A percentile compares a stretch with the other conserved stretches of the same genome.
Evolutionary conservation across 1,284 basidiomycete species (phyloP).

Genomic region (Melampsora americana): DNA sequence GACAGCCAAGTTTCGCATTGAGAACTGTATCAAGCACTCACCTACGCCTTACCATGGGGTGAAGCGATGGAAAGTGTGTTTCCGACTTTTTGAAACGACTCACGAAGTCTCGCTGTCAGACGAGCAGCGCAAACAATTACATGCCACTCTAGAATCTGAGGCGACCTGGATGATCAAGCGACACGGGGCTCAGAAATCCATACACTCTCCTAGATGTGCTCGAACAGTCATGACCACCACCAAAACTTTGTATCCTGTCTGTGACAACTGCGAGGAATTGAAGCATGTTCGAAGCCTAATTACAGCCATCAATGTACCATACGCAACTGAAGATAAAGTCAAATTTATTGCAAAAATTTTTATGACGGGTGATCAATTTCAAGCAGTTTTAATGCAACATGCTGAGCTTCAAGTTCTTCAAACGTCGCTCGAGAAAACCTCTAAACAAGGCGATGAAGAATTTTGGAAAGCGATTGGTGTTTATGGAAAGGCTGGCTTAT

Average conservation of each 20-base stretch:
- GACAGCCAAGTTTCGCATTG: background rate
- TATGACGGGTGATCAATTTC: slow-evolving; percentile 19
- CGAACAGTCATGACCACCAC: too few species aligned
- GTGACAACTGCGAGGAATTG: slow-evolving; percentile 1
- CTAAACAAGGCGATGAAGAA: background rate
- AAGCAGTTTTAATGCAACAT: background rate
- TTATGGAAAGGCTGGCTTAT: too few species aligned
- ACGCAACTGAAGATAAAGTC: slow-evolving; percentile 8
- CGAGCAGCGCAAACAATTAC: background rate
- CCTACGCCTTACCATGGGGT: slow-evolving; percentile 7
- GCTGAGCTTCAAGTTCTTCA: background rate
- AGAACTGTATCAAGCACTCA: background rate
- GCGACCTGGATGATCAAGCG: slow-evolving; percentile 20
- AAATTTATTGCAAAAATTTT: background rate
- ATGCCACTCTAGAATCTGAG: slow-evolving; percentile 10
- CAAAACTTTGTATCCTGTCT: background rate
- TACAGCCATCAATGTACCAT: slow-evolving; percentile 10
- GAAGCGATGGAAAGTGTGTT: slow-evolving; percentile 4
- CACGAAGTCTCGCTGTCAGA: background rate
- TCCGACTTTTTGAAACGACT: background rate
- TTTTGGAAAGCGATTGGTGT: slow-evolving; percentile 16
- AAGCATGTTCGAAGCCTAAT: slow-evolving; percentile 1
- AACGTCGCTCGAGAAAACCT: slow-evolving; percentile 7
- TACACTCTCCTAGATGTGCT: slow-evolving; percentile 15
- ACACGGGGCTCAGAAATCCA: background rate